Conservation (phyloP, 2,329 filamentous ascomycete genomes). For the Scedosporium apiospermum region DNA sequence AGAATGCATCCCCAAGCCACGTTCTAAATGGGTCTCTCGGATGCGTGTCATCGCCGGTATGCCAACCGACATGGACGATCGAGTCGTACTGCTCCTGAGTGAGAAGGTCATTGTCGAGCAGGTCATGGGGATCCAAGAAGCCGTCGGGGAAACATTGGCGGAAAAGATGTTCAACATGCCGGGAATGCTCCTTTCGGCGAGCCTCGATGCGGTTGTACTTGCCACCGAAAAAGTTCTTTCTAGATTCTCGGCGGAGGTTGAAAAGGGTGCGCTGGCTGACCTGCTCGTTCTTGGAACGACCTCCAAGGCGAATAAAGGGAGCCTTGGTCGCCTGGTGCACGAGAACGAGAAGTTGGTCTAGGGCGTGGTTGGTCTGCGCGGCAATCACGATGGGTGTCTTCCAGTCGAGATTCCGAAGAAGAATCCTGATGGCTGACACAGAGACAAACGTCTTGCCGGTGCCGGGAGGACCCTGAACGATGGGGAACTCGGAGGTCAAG, state of each 20-base stretch:
- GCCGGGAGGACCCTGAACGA: constrained; percentile 75
- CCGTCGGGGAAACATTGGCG: constrained; percentile 26
- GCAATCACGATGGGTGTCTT: constrained; percentile 68
- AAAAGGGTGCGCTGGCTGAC: constrained; percentile 60
- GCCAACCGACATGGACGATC: constrained; percentile 27
- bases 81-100: constrained; percentile 54
- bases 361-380: constrained; percentile 83
- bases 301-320: constrained; percentile 54
- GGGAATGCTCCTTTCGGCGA: constrained; percentile 11
- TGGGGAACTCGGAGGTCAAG: constrained; percentile 59
- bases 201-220: constrained; percentile 17
- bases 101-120: constrained; percentile 49
- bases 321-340: constrained; percentile 38
- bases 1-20: constrained; percentile 4
- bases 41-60: background rate
- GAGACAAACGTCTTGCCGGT: constrained; percentile 75
- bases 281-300: constrained; percentile 54
- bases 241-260: constrained; percentile 37
- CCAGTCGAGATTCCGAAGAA: constrained; percentile 48
- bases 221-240: constrained; percentile 11
- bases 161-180: constrained; percentile 30
- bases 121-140: constrained; percentile 42
- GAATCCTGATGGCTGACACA: constrained; percentile 56
- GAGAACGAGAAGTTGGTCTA: constrained; percentile 69
- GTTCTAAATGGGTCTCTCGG: background rate